Evolutionary conservation across 2,329 filamentous ascomycete genomes (phyloP).

Genomic region (Herpotrichia juniperi): DNA sequence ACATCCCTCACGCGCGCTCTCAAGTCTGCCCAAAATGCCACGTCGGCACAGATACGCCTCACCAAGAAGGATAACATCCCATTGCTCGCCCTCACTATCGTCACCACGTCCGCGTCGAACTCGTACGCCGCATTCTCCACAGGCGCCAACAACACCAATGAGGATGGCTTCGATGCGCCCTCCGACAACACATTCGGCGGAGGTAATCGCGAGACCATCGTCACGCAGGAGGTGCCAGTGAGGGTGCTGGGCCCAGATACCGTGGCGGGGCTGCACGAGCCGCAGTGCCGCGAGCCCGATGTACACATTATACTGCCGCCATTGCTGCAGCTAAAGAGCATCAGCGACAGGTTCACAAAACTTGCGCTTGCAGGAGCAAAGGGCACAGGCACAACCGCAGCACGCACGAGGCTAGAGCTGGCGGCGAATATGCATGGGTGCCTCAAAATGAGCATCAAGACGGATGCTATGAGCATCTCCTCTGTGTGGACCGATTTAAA

Average conservation of each 20-base stretch:
- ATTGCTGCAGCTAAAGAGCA: constrained; percentile 85
- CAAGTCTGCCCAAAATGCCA: constrained; percentile 81
- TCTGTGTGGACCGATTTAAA: constrained; percentile 84
- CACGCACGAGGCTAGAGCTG: constrained; percentile 71
- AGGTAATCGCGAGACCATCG: constrained; percentile 81
- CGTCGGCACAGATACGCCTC: constrained; percentile 82
- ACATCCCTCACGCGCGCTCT: constrained; percentile 87
- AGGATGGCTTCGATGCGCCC: constrained; percentile 29
- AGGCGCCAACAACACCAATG: constrained; percentile 27
- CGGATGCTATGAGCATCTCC: constrained; percentile 83
- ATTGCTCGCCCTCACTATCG: constrained; percentile 87
- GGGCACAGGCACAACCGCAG: constrained; percentile 37
- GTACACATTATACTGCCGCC: constrained; percentile 92
- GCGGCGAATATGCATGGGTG: constrained; percentile 95
- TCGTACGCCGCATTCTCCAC: constrained; percentile 45
- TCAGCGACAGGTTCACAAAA: constrained; percentile 94
- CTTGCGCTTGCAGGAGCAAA: constrained; percentile 58
- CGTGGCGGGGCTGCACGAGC: constrained; percentile 94
- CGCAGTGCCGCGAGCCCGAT: constrained; percentile 86
- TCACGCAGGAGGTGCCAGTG: constrained; percentile 96
- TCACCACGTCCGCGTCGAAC: constrained; percentile 68
- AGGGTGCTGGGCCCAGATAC: constrained; percentile 82
- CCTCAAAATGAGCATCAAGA: constrained; percentile 77
- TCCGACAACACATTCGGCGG: constrained; percentile 40
- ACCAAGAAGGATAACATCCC: constrained; percentile 92